Percentiles rank a stretch among this genome's conserved stretches.
These are phyloP conservation scores for Haplographium delicatum DNA, from an alignment of 495 filamentous ascomycete species.

Conservation along the genomic window DNA sequence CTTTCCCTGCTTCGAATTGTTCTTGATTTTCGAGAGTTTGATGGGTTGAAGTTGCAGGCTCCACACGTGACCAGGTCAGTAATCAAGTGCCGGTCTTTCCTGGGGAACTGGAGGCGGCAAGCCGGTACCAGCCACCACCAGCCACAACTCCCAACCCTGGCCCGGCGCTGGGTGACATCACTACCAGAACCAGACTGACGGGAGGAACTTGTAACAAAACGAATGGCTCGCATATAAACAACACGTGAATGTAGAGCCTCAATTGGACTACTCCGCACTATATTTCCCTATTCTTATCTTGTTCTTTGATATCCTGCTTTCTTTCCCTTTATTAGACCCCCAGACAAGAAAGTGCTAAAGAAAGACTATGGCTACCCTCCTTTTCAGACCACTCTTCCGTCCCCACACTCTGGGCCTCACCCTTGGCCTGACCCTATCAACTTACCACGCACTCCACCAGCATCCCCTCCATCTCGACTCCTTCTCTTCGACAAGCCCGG, in stretches of 20 bases:
- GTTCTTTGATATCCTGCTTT: not conserved
- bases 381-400: conserved; percentile 12
- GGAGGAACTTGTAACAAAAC: no score
- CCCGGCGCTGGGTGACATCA: not conserved
- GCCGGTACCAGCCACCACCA: not conserved
- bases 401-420: conserved; percentile 3
- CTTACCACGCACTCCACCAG: not conserved
- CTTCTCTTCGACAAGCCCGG: not conserved
- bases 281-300: conserved; percentile 4
- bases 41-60: no score
- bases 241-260: conserved; percentile 1
- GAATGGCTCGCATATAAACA: no score
- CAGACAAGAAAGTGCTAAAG: not conserved
- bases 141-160: not conserved
- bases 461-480: not conserved
- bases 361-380: conserved; percentile 5
- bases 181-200: no score
- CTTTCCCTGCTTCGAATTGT: conserved; percentile 3
- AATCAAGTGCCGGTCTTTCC: no score
- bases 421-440: conserved; percentile 2
- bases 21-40: no score
- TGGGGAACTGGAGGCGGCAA: no score
- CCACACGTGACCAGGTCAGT: no score
- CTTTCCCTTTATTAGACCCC: conserved; percentile 10
- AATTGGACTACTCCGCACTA: not conserved